phyloP scores from a whole-genome alignment of 345 rosid species.

The Populus euphratica region DNA sequence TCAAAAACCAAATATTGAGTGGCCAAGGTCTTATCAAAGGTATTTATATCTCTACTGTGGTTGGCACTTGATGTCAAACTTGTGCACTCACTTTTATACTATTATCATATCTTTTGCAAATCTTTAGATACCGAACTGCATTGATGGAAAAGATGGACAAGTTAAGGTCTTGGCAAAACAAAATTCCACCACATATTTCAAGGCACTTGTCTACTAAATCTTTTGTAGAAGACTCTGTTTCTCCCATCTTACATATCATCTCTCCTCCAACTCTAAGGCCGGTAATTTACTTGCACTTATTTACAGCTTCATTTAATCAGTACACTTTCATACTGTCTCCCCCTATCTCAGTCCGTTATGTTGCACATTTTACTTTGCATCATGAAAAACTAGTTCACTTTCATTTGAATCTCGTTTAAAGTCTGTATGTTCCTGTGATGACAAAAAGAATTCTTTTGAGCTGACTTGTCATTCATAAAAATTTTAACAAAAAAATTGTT shows the following conservation, averaged over 20 bases:
- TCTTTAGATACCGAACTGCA: conserved; percentile 60
- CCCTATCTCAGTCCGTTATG: too few species aligned
- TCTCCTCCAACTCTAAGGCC: conserved; percentile 82
- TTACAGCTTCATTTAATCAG: conserved; percentile 4
- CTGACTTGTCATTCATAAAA: too few species aligned
- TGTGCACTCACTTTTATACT: conserved; percentile 15
- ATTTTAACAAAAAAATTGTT: too few species aligned
- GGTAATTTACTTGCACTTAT: conserved; percentile 36
- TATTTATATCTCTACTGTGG: conserved; percentile 26
- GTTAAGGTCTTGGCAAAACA: conserved; percentile 70
- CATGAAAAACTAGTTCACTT: too few species aligned
- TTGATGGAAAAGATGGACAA: conserved; percentile 62
- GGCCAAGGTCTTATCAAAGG: conserved; percentile 94
- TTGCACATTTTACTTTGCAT: too few species aligned
- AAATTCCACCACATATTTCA: conserved; percentile 65
- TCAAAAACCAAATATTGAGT: conserved; percentile 75
- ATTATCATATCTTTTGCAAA: conserved; percentile 20
- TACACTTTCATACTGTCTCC: neutral
- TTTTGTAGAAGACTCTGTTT: conserved; percentile 67
- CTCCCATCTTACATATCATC: conserved; percentile 70
- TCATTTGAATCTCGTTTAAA: too few species aligned
- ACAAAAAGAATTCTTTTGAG: too few species aligned
- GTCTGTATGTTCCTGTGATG: too few species aligned
- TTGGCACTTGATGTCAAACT: neutral
- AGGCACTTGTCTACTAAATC: conserved; percentile 76